phyloP scores from a whole-genome alignment of 2,329 filamentous ascomycete genomes.

The Purpureocillium lavendulum region DNA sequence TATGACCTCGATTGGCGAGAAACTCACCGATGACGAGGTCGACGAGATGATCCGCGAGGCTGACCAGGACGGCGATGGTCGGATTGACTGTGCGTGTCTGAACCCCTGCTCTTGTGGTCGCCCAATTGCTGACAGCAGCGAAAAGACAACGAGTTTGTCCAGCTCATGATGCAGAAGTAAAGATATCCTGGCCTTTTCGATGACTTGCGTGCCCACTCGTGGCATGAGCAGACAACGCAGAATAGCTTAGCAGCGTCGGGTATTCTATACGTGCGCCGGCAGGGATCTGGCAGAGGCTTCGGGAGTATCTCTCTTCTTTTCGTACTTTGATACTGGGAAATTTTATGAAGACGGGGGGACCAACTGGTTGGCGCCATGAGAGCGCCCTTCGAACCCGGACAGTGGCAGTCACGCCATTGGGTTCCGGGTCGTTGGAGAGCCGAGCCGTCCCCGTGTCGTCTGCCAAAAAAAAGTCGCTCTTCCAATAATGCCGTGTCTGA shows the following conservation, averaged over 20 bases:
- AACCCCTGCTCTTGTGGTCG: background rate
- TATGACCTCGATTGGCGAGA: slow-evolving; percentile 89
- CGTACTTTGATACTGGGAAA: slow-evolving; percentile 14
- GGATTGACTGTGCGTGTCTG: slow-evolving; percentile 66
- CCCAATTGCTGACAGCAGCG: slow-evolving; percentile 10
- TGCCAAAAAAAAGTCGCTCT: too few relatives aligned
- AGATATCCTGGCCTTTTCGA: slow-evolving; percentile 2
- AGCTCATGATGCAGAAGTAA: slow-evolving; percentile 96
- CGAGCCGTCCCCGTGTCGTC: too few relatives aligned
- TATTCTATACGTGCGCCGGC: background rate
- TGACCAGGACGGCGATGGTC: slow-evolving; percentile 81
- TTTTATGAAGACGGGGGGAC: slow-evolving; percentile 8
- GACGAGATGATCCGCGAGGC: slow-evolving; percentile 92
- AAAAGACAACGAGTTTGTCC: slow-evolving; percentile 82
- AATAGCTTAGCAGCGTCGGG: too few relatives aligned
- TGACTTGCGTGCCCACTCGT: background rate
- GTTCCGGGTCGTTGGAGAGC: too few relatives aligned
- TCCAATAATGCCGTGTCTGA: too few relatives aligned
- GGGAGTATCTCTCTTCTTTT: slow-evolving; percentile 13
- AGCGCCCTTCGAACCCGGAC: slow-evolving; percentile 2
- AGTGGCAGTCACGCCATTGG: too few relatives aligned
- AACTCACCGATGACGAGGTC: slow-evolving; percentile 83
- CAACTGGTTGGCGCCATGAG: slow-evolving; percentile 14
- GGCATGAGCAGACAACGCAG: background rate
- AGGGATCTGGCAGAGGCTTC: slow-evolving; percentile 3